Conservation (phyloP, 225 moss, liverwort and hornwort genomes). For the Marchantia paleacea region DNA sequence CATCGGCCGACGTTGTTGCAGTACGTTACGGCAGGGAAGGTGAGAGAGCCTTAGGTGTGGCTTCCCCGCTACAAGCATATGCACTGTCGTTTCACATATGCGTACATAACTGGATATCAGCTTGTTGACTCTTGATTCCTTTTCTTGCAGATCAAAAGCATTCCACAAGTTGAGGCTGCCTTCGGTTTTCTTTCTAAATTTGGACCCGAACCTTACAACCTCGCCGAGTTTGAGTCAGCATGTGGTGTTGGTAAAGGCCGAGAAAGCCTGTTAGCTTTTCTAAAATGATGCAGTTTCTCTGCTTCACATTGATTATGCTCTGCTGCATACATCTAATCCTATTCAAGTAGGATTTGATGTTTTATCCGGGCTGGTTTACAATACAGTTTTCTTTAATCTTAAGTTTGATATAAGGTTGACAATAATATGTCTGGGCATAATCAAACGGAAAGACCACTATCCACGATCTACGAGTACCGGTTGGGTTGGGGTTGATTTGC, state of each 20-base stretch:
- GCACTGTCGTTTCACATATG: neutral
- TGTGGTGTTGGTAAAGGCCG: conserved; percentile 34
- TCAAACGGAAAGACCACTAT: too few relatives aligned
- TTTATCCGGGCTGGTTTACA: too few relatives aligned
- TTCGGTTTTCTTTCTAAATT: conserved; percentile 63
- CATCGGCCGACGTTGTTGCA: conserved; percentile 64
- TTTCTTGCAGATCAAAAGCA: conserved; percentile 59
- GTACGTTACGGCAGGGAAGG: conserved; percentile 62
- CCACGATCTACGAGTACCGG: too few relatives aligned
- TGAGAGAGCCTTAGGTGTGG: conserved; percentile 11
- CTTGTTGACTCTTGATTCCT: neutral
- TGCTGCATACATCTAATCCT: neutral
- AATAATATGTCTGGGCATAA: too few relatives aligned
- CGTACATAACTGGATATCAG: too few relatives aligned
- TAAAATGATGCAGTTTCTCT: neutral
- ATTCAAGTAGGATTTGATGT: too few relatives aligned
- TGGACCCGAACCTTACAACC: conserved; percentile 67
- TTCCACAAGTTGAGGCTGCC: conserved; percentile 84
- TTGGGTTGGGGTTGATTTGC: too few relatives aligned
- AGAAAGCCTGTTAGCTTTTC: neutral
- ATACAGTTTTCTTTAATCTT: too few relatives aligned
- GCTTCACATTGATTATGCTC: neutral
- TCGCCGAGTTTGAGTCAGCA: conserved; percentile 61
- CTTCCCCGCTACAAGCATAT: neutral
- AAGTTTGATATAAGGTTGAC: too few relatives aligned